These are phyloP conservation scores for Boletus pseudo-olivaceus DNA, from an alignment of 768 basidiomycete genomes.

Conservation along the genomic window DNA sequence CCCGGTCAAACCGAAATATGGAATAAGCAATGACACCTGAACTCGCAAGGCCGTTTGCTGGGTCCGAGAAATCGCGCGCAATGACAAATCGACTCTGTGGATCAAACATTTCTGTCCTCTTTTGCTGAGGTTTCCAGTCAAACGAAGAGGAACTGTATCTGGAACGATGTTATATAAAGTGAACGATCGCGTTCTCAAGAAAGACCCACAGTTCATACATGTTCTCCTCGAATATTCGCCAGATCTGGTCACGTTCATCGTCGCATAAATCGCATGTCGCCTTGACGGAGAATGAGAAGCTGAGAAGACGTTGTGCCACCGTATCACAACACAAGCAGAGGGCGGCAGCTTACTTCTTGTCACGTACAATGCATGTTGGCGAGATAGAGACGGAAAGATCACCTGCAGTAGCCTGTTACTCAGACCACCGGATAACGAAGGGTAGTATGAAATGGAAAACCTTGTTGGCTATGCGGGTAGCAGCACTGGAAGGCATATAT, in stretches of 20 bases:
- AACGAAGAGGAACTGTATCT: slow-evolving; percentile 59
- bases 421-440: not conserved
- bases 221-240: slow-evolving; percentile 51
- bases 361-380: slow-evolving; percentile 2
- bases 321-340: not conserved
- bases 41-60: slow-evolving; percentile 5
- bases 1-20: slow-evolving; percentile 74
- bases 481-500: slow-evolving; percentile 13
- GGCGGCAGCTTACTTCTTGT: slow-evolving; percentile 14
- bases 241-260: slow-evolving; percentile 43
- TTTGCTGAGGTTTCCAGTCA: slow-evolving; percentile 60
- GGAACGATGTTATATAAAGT: not conserved
- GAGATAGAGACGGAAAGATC: slow-evolving; percentile 20
- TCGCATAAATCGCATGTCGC: slow-evolving; percentile 33
- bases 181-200: not conserved
- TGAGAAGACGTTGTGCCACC: slow-evolving; percentile 1
- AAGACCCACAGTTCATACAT: slow-evolving; percentile 45
- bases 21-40: slow-evolving; percentile 38
- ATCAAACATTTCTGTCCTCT: slow-evolving; percentile 60
- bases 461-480: slow-evolving; percentile 33
- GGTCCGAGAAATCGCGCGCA: slow-evolving; percentile 22
- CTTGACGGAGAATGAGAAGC: slow-evolving; percentile 24
- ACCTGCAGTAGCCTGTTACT: slow-evolving; percentile 19
- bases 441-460: slow-evolving; percentile 16
- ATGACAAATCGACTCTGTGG: slow-evolving; percentile 58